These are phyloP conservation scores for Aspergillus ochraceoroseus DNA, from an alignment of 2,329 filamentous ascomycete species.

Conservation along the genomic window DNA sequence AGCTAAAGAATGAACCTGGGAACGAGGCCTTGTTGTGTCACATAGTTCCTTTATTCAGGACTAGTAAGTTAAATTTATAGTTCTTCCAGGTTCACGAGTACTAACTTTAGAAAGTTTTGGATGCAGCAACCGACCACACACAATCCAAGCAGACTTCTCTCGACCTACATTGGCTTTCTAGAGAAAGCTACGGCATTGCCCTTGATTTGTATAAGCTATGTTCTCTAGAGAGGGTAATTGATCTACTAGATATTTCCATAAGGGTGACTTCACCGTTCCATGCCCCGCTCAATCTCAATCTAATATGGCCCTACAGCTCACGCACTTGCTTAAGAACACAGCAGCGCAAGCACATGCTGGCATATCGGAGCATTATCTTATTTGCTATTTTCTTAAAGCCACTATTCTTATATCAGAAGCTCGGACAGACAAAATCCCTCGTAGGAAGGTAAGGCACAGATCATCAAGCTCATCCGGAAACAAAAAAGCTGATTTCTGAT, in stretches of 20 bases:
- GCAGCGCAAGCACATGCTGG: constrained; percentile 38
- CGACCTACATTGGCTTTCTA: constrained; percentile 80
- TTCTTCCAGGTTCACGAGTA: constrained; percentile 35
- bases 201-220: constrained; percentile 59
- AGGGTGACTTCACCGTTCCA: constrained; percentile 32
- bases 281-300: constrained; percentile 31
- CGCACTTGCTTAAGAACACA: constrained; percentile 31
- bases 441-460: constrained; percentile 35
- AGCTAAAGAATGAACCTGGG: constrained; percentile 24
- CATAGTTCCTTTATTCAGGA: constrained; percentile 54
- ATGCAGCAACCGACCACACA: constrained; percentile 41
- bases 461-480: too few relatives aligned
- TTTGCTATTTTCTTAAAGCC: constrained; percentile 64
- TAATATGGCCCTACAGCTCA: constrained; percentile 33
- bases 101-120: constrained; percentile 36
- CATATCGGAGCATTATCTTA: constrained; percentile 56
- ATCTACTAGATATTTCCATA: constrained; percentile 49
- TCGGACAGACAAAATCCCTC: constrained; percentile 41
- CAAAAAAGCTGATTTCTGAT: neutral
- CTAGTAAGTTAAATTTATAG: constrained; percentile 34
- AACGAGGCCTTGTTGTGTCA: constrained; percentile 37
- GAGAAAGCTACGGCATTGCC: constrained; percentile 73
- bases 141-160: constrained; percentile 46
- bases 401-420: constrained; percentile 47
- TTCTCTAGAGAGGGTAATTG: constrained; percentile 51